Base-by-base conservation (phyloP, 805 yeast genomes). In the Monosporozyma siamensis region DNA sequence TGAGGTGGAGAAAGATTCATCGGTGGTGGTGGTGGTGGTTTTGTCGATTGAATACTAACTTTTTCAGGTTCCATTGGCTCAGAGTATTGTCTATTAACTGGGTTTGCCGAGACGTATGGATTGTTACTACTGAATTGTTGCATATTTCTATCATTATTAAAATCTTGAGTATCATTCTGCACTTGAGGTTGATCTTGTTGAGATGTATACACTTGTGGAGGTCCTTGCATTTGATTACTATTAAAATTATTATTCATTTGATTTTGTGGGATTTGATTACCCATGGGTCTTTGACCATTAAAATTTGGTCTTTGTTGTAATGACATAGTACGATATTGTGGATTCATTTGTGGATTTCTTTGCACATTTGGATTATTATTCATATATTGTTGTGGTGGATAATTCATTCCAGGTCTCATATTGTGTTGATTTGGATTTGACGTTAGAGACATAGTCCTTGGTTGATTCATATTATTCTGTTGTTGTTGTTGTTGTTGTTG, bases 401-500 rank as follows among this genome's bases (percentile, higher is more conserved):
- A 26, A 32, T 17, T 32, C 14, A 32, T 17, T 17, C 35, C 23
- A 4, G 35, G 23, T 18, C 14, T 17, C 35, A 32, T 32, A 21
- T 39, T 43, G 15, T 25, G 39, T 18, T 18, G 24, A 18, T 32
- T 32, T 20, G 39, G 39, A 25, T 37, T 37, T 11, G 30, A 14
- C 5, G 27, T 21, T 20, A 38, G 21, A 1, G 48, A 42, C 48
- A 44, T 43, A 3, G 48, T 34, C 14, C 45, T 36, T 23, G 47
- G 45, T 22, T 27, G 29, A 20, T 32, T 32, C 35, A 32, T 32
- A 11, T 18, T 18, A 11, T 18, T 18, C 31, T 40, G 44, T n/a
- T 38, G 47, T 24, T 44, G 49, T 24, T 32, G 43, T 9, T 44
- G 45, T 9, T 22, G 41, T 24, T 31, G 42, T 29, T 32, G 42